These are phyloP conservation scores for Carpinus viminea DNA, from an alignment of 306 rosid species.

Conservation along the genomic window DNA sequence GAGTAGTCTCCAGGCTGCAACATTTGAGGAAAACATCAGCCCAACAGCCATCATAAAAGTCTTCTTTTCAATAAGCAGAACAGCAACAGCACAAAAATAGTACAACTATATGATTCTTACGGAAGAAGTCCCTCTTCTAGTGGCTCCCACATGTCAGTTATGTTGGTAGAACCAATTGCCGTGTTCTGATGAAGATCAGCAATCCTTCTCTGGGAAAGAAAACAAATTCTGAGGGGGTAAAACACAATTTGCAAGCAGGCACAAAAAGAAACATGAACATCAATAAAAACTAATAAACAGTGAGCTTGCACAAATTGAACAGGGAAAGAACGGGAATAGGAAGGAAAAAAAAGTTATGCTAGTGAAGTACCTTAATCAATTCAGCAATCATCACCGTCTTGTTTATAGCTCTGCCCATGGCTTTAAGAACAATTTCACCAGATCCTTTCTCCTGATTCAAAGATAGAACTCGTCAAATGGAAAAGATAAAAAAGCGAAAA, in stretches of 20 bases:
- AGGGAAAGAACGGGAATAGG: background rate
- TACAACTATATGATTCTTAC: background rate
- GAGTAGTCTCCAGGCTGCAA: conserved; percentile 37
- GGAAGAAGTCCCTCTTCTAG: conserved; percentile 35
- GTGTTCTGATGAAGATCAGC: conserved; percentile 31
- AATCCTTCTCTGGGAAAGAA: conserved; percentile 20
- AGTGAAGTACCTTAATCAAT: conserved; percentile 36
- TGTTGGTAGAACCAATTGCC: conserved; percentile 29
- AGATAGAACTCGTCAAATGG: background rate
- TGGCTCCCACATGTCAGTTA: conserved; percentile 34
- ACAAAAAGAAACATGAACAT: background rate
- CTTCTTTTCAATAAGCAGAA: background rate
- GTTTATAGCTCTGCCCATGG: conserved; percentile 93
- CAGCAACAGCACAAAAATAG: background rate
- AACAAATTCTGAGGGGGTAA: background rate
- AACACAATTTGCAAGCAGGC: background rate
- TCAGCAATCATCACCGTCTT: conserved; percentile 91
- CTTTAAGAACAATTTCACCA: conserved; percentile 71
- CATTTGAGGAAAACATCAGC: no score
- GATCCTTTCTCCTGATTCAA: conserved; percentile 71
- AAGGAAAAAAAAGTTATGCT: background rate
- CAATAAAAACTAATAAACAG: background rate
- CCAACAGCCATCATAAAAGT: background rate
- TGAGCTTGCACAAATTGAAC: background rate
- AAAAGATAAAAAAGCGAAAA: background rate